Base-by-base conservation (phyloP, 2,329 filamentous ascomycete genomes). In the Pochonia chlamydosporia region DNA sequence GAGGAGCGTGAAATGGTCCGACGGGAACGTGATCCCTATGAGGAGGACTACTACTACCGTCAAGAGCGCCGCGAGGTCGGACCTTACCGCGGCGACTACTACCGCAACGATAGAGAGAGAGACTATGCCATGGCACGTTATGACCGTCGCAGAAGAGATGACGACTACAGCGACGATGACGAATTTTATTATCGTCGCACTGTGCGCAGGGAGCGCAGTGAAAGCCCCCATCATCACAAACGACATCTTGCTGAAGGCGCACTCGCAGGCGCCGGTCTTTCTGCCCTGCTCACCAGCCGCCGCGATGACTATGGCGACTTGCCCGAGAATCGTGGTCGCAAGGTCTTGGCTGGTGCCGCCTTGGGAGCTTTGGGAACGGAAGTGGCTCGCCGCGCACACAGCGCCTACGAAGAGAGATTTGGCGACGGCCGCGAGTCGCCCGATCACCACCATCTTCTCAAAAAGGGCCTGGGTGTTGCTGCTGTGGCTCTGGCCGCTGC, bases 191-290 rank as follows among this genome's bases (percentile, higher is more conserved):
- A 71, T 55, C 67, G 73, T 52, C 67, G 65, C 54, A 68, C 65
- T 41, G 59, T 78, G 28, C 74, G 69, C 16, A 72, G 74, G 18
- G 75, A 78, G 16, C 69, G 73, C 37, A 79, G 76, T 51, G 65
- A 66, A 11, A 75, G 74, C 53, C 64, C 70, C 41, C 73, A 79
- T 43, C 73, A 79, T 52, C 77, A 78, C 54, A 81, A 73, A 60
- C 75, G 76, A 36, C 76, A 82, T 54, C 62, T 85, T 5, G 81
- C 81, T 20, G 80, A 82, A 57, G 81, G 81, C n/a, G 81, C 80
- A 9, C 68, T 84, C 14, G 81, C 81, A 24, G 81, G 80, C 14
- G 81, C 81, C 16, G 81, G 81, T 42, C 63, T 81, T 7, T 75
- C 77, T 10, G 81, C 81, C n/a, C 63, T 84, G 3, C 63, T 82